Conservation (phyloP, 164 flowering plant genomes). For the Berberis thunbergii region DNA sequence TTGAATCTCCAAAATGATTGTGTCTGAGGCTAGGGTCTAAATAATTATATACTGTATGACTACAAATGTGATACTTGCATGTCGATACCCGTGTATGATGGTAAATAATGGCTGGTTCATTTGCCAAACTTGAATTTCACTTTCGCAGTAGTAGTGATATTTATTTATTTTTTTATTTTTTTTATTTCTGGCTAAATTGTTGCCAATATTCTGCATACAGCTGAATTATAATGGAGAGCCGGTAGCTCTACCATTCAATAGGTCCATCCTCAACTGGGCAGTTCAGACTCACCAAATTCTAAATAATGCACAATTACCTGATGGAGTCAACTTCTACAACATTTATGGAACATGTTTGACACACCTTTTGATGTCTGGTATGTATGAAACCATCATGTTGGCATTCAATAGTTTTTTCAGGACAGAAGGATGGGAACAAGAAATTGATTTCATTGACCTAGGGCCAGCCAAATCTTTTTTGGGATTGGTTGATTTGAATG, state of each 20-base stretch:
- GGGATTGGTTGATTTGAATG: too few species aligned
- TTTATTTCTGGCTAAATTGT: not conserved
- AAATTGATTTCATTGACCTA: not conserved
- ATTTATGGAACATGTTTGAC: constrained; percentile 69
- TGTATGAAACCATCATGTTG: constrained; percentile 13
- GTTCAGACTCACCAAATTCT: constrained; percentile 59
- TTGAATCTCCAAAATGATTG: too few species aligned
- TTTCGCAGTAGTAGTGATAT: not conserved
- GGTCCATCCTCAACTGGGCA: constrained; percentile 64
- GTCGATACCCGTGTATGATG: too few species aligned
- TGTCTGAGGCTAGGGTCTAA: too few species aligned
- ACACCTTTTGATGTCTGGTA: constrained; percentile 92
- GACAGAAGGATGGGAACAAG: not conserved
- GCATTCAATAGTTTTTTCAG: not conserved
- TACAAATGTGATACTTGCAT: too few species aligned
- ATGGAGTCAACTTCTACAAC: constrained; percentile 65
- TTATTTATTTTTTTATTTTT: too few species aligned
- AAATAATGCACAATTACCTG: constrained; percentile 52
- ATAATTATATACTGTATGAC: too few species aligned
- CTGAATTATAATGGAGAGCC: constrained; percentile 45
- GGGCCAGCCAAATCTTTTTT: too few species aligned
- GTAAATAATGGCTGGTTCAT: too few species aligned
- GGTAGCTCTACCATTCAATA: constrained; percentile 70
- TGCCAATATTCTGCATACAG: constrained; percentile 24
- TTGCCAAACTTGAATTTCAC: too few species aligned